A percentile compares a stretch with the other conserved stretches of the same genome.
phyloP scores from a whole-genome alignment of 2,329 filamentous ascomycete species.

The Ploettnerulaceae sp. region DNA sequence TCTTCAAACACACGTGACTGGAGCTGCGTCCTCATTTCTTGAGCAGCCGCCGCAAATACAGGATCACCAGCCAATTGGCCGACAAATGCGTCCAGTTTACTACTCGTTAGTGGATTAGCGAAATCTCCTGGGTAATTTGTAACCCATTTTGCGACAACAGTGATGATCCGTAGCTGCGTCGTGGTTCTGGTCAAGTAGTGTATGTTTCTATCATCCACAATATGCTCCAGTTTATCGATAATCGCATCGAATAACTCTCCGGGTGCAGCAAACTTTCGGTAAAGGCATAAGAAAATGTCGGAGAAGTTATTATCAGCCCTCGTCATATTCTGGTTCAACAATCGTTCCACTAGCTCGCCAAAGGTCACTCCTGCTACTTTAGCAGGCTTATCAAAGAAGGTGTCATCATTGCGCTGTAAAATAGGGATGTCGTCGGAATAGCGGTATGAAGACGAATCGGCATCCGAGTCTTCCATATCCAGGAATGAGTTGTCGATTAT shows the following conservation, averaged over 20 bases:
- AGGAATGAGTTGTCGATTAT: slow-evolving; percentile 27
- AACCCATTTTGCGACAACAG: slow-evolving; percentile 84
- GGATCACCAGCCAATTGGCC: slow-evolving; percentile 67
- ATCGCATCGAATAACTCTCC: slow-evolving; percentile 73
- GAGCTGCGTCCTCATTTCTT: slow-evolving; percentile 77
- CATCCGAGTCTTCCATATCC: slow-evolving; percentile 60
- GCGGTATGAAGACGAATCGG: slow-evolving; percentile 53
- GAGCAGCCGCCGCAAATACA: slow-evolving; percentile 78
- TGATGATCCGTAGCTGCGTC: slow-evolving; percentile 76
- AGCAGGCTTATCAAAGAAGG: slow-evolving; percentile 47
- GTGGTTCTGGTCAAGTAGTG: slow-evolving; percentile 73
- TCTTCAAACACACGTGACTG: slow-evolving; percentile 71
- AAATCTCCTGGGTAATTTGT: slow-evolving; percentile 90
- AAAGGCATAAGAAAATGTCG: slow-evolving; percentile 84
- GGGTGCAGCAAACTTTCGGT: slow-evolving; percentile 88
- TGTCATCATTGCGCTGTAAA: slow-evolving; percentile 62
- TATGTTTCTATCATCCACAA: slow-evolving; percentile 60
- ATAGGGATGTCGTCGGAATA: slow-evolving; percentile 65
- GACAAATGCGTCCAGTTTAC: slow-evolving; percentile 71
- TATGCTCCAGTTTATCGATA: slow-evolving; percentile 66
- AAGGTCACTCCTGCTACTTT: slow-evolving; percentile 52
- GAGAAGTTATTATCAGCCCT: slow-evolving; percentile 86
- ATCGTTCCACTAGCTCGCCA: slow-evolving; percentile 78
- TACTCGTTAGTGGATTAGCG: slow-evolving; percentile 69
- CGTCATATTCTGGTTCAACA: slow-evolving; percentile 75